Evolutionary conservation across 352 stramenopile species (phyloP).

Genomic region (Phytopythium montanum): DNA sequence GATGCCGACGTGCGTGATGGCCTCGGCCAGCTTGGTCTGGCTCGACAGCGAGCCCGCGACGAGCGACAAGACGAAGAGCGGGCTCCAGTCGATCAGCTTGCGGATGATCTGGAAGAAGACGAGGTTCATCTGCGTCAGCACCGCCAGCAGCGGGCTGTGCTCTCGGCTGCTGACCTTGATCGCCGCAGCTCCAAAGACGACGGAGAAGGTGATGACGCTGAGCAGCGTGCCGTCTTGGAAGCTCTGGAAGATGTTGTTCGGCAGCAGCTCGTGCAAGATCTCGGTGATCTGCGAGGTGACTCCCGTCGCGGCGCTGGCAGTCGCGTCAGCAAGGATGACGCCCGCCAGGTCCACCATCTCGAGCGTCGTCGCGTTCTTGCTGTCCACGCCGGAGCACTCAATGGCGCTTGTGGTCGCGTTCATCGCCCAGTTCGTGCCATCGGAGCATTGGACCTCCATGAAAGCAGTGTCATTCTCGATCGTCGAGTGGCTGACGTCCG

Average conservation of each 20-base stretch:
- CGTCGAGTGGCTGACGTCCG: constrained; percentile 6
- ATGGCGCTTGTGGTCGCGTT: background rate
- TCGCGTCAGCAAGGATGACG: constrained; percentile 3
- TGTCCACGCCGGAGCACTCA: background rate
- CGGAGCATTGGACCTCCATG: constrained; percentile 2
- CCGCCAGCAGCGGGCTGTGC: constrained; percentile 47
- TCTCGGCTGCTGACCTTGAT: constrained; percentile 45
- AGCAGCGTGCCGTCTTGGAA: constrained; percentile 16
- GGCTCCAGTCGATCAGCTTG: constrained; percentile 63
- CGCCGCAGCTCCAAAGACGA: constrained; percentile 15
- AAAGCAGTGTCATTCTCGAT: constrained; percentile 11
- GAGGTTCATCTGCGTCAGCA: constrained; percentile 67
- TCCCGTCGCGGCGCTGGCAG: background rate
- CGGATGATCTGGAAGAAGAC: constrained; percentile 71
- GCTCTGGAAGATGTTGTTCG: constrained; percentile 19
- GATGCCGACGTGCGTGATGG: constrained; percentile 47
- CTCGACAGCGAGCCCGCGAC: constrained; percentile 56
- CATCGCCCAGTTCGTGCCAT: constrained; percentile 6
- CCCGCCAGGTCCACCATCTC: constrained; percentile 8
- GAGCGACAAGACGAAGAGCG: constrained; percentile 62
- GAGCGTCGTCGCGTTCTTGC: constrained; percentile 4
- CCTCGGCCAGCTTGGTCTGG: constrained; percentile 35
- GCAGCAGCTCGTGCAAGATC: constrained; percentile 14
- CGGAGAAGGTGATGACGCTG: constrained; percentile 14
- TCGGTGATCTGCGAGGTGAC: constrained; percentile 11